Evolutionary conservation across 768 basidiomycete genomes (phyloP), one percentile per base, ranked within the genome.

Genomic region (Tricholoma sp.): DNA sequence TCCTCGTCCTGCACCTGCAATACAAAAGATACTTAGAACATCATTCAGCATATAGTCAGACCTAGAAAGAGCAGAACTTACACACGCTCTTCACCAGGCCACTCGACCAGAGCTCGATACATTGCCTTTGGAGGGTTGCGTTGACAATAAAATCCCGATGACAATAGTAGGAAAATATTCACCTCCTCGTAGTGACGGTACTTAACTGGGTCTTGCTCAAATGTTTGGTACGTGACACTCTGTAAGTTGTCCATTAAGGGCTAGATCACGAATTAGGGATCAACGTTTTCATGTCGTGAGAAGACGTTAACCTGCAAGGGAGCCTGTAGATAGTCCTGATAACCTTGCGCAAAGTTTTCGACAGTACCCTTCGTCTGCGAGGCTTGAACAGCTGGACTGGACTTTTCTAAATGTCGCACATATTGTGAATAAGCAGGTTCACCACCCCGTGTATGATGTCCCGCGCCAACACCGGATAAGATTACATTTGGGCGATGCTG

Each of bases 211-310:
- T 98, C 97, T 69, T 94, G 85, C 67, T 99, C 97, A 66, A 99
- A 99, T 2, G 92, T 94, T 68, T 98, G 94, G 71, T 99, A 99
- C 10, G 94, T 98, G 61, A 88, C 83, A 64, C 93, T 95, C 67
- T 91, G 92, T 55, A 99, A 73, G 72, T 99, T 95, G 66, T 99
- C 96, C 94, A 96, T 96, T 64, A 99, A 72, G 21, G 97, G 97
- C 90, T 95, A 63, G 55, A 59, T 55, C 51, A 50, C 18, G 16
- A 57, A 45, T 31, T 39, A 51, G 14, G 46, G 50, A 46, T 32
- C 49, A 37, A 34, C 52, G 35, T 41, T n/a, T 39, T 37, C 24
- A 41, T 55, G 54, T 50, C 52, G 50, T 21, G 50, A 53, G 3
- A 14, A 45, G 32, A 56, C 24, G 63, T 77, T 55, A 59, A 88